phyloP scores from a whole-genome alignment of 2,329 filamentous ascomycete genomes.

The Onygena corvina region DNA sequence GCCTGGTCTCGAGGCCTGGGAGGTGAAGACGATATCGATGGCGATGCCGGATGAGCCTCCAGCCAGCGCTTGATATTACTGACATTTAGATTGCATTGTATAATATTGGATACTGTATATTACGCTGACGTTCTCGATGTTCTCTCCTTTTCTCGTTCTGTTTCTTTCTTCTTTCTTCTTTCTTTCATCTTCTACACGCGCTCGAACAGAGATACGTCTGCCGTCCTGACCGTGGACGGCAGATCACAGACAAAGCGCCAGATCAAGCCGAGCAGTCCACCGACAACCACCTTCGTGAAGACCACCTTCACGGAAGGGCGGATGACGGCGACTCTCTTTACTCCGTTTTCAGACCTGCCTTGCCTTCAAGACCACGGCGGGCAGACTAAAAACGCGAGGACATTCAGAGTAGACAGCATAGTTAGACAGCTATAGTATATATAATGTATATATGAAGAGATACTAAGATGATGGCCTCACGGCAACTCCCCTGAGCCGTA shows the following conservation, averaged over 20 bases:
- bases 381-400: conserved; percentile 48
- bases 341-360: conserved; percentile 45
- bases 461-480: conserved; percentile 19
- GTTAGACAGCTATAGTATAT: background rate
- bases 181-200: conserved; percentile 31
- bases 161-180: conserved; percentile 13
- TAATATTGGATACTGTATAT: background rate
- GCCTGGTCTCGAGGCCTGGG: conserved; percentile 58
- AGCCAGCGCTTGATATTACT: background rate
- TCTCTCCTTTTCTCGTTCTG: background rate
- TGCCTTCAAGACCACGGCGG: conserved; percentile 38
- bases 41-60: conserved; percentile 2
- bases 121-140: background rate
- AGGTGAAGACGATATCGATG: conserved; percentile 61
- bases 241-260: conserved; percentile 44
- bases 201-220: conserved; percentile 44
- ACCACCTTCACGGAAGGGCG: too few relatives aligned
- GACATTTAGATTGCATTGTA: too few relatives aligned
- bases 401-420: conserved; percentile 21
- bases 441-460: too few relatives aligned
- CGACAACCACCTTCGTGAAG: too few relatives aligned
- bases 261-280: too few relatives aligned
- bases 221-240: conserved; percentile 38
- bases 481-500: conserved; percentile 34
- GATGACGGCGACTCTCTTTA: too few relatives aligned